Percentiles rank a stretch among this genome's conserved stretches.
These are phyloP conservation scores for Hymenoscyphus linearis DNA, from an alignment of 2,329 filamentous ascomycete genomes.

Conservation along the genomic window DNA sequence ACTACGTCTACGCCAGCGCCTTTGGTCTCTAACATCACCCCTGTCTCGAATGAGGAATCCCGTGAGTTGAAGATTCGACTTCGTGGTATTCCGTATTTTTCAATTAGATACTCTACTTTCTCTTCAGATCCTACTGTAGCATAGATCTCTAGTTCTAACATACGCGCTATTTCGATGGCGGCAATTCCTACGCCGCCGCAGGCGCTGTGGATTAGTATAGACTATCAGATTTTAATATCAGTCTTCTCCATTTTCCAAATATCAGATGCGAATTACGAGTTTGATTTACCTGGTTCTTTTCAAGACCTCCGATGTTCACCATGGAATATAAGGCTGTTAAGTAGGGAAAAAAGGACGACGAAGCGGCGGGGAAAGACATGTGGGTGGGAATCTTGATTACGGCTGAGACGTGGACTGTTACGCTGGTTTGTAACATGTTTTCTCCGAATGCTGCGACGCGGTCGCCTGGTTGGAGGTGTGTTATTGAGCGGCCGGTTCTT, in stretches of 20 bases:
- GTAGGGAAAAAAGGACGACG: slow-evolving; percentile 20
- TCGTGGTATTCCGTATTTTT: not conserved
- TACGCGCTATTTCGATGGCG: slow-evolving; percentile 29
- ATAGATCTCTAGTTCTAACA: slow-evolving; percentile 28
- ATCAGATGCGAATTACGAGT: not conserved
- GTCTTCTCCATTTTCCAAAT: too few species aligned
- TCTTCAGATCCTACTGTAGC: slow-evolving; percentile 18
- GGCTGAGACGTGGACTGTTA: not conserved
- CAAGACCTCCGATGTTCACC: slow-evolving; percentile 5
- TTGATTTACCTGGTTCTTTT: slow-evolving; percentile 2
- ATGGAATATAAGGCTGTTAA: slow-evolving; percentile 3
- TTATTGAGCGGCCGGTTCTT: slow-evolving; percentile 24
- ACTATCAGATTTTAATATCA: not conserved
- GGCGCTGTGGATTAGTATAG: slow-evolving; percentile 30
- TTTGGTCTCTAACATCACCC: slow-evolving; percentile 19
- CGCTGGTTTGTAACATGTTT: slow-evolving; percentile 10
- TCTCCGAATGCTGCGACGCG: slow-evolving; percentile 30
- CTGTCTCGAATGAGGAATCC: slow-evolving; percentile 15
- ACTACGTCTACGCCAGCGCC: slow-evolving; percentile 25
- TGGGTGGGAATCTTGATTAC: slow-evolving; percentile 38
- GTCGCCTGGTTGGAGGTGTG: slow-evolving; percentile 25
- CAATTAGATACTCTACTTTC: slow-evolving; percentile 8
- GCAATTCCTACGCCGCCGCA: slow-evolving; percentile 31
- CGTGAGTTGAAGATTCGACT: slow-evolving; percentile 5
- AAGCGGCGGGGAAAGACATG: slow-evolving; percentile 40